Evolutionary conservation across 164 flowering plant species (phyloP).

Genomic region (Aristolochia californica): DNA sequence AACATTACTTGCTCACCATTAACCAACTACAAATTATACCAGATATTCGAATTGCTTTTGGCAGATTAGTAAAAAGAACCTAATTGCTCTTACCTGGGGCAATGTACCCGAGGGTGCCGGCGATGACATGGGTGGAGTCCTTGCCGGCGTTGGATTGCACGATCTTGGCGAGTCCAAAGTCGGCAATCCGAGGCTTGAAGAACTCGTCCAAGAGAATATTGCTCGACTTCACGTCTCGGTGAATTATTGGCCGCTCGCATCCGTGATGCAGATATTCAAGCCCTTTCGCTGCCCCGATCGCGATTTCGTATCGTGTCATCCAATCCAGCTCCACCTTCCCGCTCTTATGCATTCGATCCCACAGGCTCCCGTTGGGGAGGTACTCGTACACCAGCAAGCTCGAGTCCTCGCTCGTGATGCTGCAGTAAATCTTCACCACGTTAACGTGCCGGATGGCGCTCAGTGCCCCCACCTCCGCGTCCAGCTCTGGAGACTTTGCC

Average conservation of each 20-base stretch:
- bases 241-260: conserved; percentile 42
- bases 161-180: conserved; percentile 57
- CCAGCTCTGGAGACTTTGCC: conserved; percentile 32
- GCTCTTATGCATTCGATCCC: conserved; percentile 54
- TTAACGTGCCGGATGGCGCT: conserved; percentile 67
- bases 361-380: conserved; percentile 62
- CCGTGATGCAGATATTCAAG: conserved; percentile 75
- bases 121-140: conserved; percentile 30
- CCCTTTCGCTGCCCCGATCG: conserved; percentile 66
- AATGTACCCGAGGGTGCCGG: conserved; percentile 68
- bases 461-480: conserved; percentile 61
- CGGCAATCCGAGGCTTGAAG: conserved; percentile 53
- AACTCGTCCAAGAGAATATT: conserved; percentile 46
- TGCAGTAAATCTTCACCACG: conserved; percentile 68
- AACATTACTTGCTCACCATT: not conserved
- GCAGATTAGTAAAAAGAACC: not conserved
- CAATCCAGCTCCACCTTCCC: conserved; percentile 40
- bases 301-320: conserved; percentile 49
- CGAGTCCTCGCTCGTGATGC: conserved; percentile 64
- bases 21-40: not conserved
- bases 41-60: not conserved
- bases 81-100: conserved; percentile 60
- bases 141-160: conserved; percentile 15
- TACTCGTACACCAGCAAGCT: conserved; percentile 64
- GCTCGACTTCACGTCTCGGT: conserved; percentile 61